These are phyloP conservation scores for Apostasia shenzhenica DNA, from an alignment of 106 monocot genomes.

Conservation along the genomic window DNA sequence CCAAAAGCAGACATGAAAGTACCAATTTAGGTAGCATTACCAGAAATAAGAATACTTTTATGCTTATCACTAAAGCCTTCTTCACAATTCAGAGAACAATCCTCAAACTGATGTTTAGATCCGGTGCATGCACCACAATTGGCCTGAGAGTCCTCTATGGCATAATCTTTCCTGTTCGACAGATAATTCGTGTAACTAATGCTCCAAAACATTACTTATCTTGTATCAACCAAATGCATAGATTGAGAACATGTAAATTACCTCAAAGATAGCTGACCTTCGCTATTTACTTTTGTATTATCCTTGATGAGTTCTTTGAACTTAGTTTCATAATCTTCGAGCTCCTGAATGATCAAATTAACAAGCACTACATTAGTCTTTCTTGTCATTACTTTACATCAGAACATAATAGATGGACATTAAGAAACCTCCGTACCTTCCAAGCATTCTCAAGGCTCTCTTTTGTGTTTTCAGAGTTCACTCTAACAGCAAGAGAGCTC, in stretches of 20 bases:
- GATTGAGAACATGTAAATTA: slow-evolving; percentile 5
- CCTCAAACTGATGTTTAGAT: slow-evolving; percentile 10
- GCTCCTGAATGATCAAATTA: slow-evolving; percentile 48
- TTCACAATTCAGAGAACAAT: slow-evolving; percentile 13
- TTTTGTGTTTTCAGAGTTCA: slow-evolving; percentile 43
- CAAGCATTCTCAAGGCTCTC: slow-evolving; percentile 74
- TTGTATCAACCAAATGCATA: background rate
- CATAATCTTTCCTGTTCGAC: slow-evolving; percentile 20
- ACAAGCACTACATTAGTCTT: background rate
- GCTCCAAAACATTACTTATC: background rate
- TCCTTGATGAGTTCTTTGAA: slow-evolving; percentile 61
- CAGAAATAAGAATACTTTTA: slow-evolving; percentile 9
- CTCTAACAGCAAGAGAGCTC: slow-evolving; percentile 63
- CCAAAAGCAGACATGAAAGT: background rate
- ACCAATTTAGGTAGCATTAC: background rate
- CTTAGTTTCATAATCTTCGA: slow-evolving; percentile 59
- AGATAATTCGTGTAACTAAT: background rate
- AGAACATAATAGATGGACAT: background rate
- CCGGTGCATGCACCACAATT: slow-evolving; percentile 24
- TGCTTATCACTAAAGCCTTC: background rate
- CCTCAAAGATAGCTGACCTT: slow-evolving; percentile 26
- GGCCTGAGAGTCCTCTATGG: slow-evolving; percentile 14
- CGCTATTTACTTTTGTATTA: slow-evolving; percentile 27
- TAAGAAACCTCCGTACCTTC: slow-evolving; percentile 46
- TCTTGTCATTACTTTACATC: no score